Percentiles rank a stretch among this genome's conserved stretches.
Evolutionary conservation across 768 basidiomycete genomes (phyloP).

Genomic region (Gelatoporia subvermispora): DNA sequence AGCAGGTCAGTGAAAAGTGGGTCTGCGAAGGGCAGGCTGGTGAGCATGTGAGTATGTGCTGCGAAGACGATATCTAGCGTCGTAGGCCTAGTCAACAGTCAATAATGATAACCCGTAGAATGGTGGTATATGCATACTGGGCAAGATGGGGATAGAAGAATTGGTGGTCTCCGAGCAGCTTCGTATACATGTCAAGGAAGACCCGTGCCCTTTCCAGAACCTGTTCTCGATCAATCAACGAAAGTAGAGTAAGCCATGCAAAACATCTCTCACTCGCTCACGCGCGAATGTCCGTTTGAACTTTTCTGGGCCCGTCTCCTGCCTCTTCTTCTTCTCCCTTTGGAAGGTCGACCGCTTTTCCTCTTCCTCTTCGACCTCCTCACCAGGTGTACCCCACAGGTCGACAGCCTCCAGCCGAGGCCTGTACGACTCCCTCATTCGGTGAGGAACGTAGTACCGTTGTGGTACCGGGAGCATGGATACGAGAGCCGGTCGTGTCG

Average conservation of each 20-base stretch:
- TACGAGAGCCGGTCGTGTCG: conserved; percentile 52
- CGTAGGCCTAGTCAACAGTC: too few relatives aligned
- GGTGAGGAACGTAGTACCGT: conserved; percentile 65
- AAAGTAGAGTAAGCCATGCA: background rate
- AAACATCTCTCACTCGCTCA: conserved; percentile 46
- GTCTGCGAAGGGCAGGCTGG: conserved; percentile 58
- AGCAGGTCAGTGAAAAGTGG: conserved; percentile 51
- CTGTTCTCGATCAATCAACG: conserved; percentile 30
- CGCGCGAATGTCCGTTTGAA: conserved; percentile 57
- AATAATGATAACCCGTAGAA: background rate
- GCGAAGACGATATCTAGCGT: conserved; percentile 64
- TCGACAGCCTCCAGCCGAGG: conserved; percentile 58
- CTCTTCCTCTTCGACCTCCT: conserved; percentile 41
- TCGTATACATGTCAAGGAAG: conserved; percentile 52
- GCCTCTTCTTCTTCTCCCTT: conserved; percentile 24
- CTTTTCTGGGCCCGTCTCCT: conserved; percentile 28
- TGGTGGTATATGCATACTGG: conserved; percentile 28
- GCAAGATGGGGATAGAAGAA: conserved; percentile 39
- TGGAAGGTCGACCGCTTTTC: conserved; percentile 30
- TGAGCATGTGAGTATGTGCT: conserved; percentile 60
- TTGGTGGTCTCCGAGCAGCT: conserved; percentile 43
- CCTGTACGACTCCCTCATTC: conserved; percentile 53
- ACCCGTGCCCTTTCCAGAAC: conserved; percentile 53
- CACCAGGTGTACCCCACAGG: conserved; percentile 48
- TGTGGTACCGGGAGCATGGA: conserved; percentile 62